Base-by-base conservation (phyloP, 2,329 filamentous ascomycete species). In the Rutstroemia sp. region DNA sequence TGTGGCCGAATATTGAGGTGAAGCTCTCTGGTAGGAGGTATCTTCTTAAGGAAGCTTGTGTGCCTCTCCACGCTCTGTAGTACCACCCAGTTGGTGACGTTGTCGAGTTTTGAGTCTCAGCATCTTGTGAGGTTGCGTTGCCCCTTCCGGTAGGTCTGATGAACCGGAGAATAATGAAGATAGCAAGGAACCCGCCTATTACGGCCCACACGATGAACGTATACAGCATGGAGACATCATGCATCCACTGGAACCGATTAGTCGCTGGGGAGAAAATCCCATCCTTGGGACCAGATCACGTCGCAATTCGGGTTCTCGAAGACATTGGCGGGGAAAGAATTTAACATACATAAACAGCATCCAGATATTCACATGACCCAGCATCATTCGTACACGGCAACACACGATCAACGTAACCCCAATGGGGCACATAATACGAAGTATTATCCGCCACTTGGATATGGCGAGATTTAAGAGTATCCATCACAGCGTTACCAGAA, bases 11-110 rank as follows among this genome's bases (percentile, higher is more conserved):
- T 52, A 89, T 63, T 19, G 69, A 63, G 17, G 76, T 72, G 2
- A 78, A 69, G 3, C 77, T 75, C 62, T 88, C 84, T 0, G 82
- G 81, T 1, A 90, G 77, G 2, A 90, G 73, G 63, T 79, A 77
- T 30, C 72, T 58, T 48, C 63, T 59, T 6, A 58, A 30, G 1
- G 46, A 44, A 19, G 64, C 57, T 19, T 37, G 25, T 12, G 59
- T 39, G 48, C 45, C 53, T 52, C 46, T 54, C 58, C 60, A 63
- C 21, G 54, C 30, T n/a, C 69, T 62, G 46, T 65, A 64, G 44
- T 61, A 59, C 2, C 61, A 51, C 48, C 61, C 23, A 12, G 16
- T 64, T 49, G 63, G 61, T 6, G n/a, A 37, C 0, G 19, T 23
- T 23, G 12, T 9, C 27, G 39, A 27, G n/a, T 17, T 42, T 52